Evolutionary conservation across 352 stramenopile species (phyloP), one percentile per base, ranked within the genome.

Genomic region (Pythium aquatile): DNA sequence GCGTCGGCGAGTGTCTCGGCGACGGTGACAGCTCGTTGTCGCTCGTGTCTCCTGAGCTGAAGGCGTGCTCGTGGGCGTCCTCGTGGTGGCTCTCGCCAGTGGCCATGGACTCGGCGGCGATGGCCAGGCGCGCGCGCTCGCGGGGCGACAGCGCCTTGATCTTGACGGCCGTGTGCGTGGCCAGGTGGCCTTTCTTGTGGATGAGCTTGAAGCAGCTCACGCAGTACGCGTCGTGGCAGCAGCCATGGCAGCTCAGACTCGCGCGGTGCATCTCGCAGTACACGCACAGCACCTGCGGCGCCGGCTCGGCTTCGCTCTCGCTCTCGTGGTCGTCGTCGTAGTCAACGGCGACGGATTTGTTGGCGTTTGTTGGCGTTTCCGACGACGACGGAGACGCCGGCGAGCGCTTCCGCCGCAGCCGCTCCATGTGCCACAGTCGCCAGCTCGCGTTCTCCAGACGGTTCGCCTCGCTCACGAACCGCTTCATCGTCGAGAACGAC

Each of bases 181-280:
- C 84, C 47, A 95, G 65, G 60, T 86, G 85, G 58, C 86, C 86
- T 54, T 90, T 90, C 79, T 91, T 95, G 68, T 95, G 86, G 42
- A 95, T 82, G 56, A 95, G 72, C 62, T 93, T 95, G 67, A 95
- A 95, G 78, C 86, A 95, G 55, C 77, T 87, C 32, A 92, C 80
- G 63, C 86, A 95, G 73, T 95, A 95, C 5, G 74, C 76, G 72
- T 95, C 86, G 58, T 93, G 84, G 70, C 85, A 93, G 71, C 86
- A 95, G 64, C 86, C 84, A 33, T 92, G 80, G 74, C 86, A 95
- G 63, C 81, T 87, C 46, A 95, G 62, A 55, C 75, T 87, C 26
- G 84, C 83, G 5, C 57, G 30, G 66, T 90, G 80, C 28, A 91
- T 65, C 61, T 93, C 84, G 62, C 86, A 95, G 72, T 95, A 95